Conservation (phyloP, 345 rosid genomes). For the Conringia planisiliqua region DNA sequence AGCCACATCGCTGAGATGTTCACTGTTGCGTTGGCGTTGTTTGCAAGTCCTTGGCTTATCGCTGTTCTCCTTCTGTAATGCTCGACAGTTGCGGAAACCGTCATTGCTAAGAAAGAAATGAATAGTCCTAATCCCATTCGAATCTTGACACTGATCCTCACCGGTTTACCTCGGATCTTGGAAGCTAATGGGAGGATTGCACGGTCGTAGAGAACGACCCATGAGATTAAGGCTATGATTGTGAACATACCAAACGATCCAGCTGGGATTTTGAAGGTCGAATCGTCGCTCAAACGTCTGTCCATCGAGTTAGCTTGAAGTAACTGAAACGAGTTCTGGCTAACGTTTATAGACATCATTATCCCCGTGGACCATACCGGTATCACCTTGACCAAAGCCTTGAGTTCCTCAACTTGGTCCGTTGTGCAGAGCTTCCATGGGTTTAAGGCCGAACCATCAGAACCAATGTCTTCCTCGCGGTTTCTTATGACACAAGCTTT, state of each 20-base stretch:
- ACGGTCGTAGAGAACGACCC: constrained; percentile 73
- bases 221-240: constrained; percentile 41
- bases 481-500: constrained; percentile 62
- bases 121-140: constrained; percentile 76
- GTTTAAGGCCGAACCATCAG: constrained; percentile 54
- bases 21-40: constrained; percentile 38
- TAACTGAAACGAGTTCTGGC: constrained; percentile 66
- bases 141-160: constrained; percentile 44
- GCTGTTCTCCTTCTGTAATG: constrained; percentile 58
- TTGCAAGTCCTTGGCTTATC: constrained; percentile 43
- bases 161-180: constrained; percentile 56
- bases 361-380: constrained; percentile 82
- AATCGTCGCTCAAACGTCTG: constrained; percentile 42
- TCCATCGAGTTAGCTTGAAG: constrained; percentile 77
- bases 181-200: constrained; percentile 69
- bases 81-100: constrained; percentile 57
- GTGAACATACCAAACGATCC: constrained; percentile 62
- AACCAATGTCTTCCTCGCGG: constrained; percentile 47
- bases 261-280: constrained; percentile 68
- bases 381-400: constrained; percentile 60
- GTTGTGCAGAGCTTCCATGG: constrained; percentile 80
- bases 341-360: constrained; percentile 53
- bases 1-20: constrained; percentile 84
- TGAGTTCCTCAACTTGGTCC: constrained; percentile 79
- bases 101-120: constrained; percentile 57